Percentiles rank a stretch among this genome's conserved stretches.
Conservation (phyloP, 805 yeast genomes). For the Yarrowia deformans region DNA sequence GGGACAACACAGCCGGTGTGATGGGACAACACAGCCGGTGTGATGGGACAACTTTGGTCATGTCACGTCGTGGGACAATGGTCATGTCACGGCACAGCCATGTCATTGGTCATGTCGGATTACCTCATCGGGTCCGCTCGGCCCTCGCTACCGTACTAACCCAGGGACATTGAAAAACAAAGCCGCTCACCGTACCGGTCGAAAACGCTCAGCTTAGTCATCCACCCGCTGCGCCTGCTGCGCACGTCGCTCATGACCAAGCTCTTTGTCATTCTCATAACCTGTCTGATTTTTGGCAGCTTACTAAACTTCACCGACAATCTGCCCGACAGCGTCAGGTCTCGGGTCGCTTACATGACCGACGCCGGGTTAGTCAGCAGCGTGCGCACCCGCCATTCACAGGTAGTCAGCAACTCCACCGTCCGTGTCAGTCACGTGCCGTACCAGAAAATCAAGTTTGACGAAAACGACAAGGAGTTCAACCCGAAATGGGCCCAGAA, state of each 20-base stretch:
- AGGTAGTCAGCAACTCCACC: background rate
- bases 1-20: too few species aligned
- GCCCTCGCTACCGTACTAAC: constrained; percentile 4
- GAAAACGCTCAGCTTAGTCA: background rate
- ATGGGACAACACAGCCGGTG: too few species aligned
- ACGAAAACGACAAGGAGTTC: constrained; percentile 12
- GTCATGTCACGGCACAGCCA: background rate
- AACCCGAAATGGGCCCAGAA: constrained; percentile 23
- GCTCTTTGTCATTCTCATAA: constrained; percentile 6
- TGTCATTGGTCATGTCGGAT: too few species aligned
- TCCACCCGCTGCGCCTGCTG: constrained; percentile 7
- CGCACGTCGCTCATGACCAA: constrained; percentile 1
- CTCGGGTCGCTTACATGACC: constrained; percentile 13
- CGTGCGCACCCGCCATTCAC: background rate
- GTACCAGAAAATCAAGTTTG: background rate
- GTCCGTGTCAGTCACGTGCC: background rate
- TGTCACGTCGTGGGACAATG: background rate
- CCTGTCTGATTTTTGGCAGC: constrained; percentile 22
- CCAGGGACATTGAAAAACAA: constrained; percentile 23
- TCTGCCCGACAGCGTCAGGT: background rate
- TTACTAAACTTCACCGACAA: constrained; percentile 14
- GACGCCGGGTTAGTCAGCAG: constrained; percentile 2
- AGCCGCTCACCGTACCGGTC: constrained; percentile 3
- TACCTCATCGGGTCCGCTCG: background rate
- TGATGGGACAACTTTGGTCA: too few species aligned